These are phyloP conservation scores for Daedaleopsis nitida DNA, from an alignment of 768 basidiomycete genomes.

Conservation along the genomic window DNA sequence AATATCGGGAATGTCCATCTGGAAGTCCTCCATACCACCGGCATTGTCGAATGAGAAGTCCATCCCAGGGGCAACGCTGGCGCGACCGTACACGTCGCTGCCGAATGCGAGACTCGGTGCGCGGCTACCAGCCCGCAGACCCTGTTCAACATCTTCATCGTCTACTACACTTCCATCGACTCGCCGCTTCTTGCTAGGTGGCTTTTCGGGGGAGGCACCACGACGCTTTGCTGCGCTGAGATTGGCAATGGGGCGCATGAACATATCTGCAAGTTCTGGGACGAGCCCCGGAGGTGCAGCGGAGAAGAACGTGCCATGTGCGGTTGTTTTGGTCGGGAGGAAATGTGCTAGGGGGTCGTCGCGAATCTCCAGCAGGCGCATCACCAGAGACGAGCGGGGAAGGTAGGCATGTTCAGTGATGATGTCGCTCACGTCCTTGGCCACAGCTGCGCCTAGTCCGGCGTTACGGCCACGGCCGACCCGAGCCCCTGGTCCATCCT, in stretches of 20 bases:
- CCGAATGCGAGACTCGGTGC: constrained; percentile 62
- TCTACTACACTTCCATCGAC: constrained; percentile 46
- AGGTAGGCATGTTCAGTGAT: constrained; percentile 82
- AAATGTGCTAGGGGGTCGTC: constrained; percentile 85
- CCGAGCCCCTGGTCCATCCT: constrained; percentile 58
- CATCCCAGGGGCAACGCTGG: constrained; percentile 54
- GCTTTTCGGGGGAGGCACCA: constrained; percentile 53
- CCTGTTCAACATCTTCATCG: constrained; percentile 73
- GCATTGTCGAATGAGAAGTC: constrained; percentile 65
- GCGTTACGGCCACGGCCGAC: constrained; percentile 56
- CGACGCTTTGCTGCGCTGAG: constrained; percentile 61
- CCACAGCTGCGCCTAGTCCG: constrained; percentile 55
- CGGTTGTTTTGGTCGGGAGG: constrained; percentile 76
- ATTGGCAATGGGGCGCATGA: constrained; percentile 69
- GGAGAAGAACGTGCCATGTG: constrained; percentile 74
- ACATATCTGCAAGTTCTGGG: constrained; percentile 81
- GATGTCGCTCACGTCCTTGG: constrained; percentile 65
- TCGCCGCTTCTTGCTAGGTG: constrained; percentile 59
- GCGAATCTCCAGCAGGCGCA: constrained; percentile 85
- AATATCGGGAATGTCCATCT: constrained; percentile 64
- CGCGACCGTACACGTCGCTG: constrained; percentile 55
- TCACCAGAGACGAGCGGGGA: constrained; percentile 79
- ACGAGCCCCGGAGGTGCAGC: constrained; percentile 84
- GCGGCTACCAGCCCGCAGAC: constrained; percentile 64
- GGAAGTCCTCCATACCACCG: constrained; percentile 65